Evolutionary conservation across 176 grass and related monocot species (phyloP), one percentile per base, ranked within the genome.

Genomic region (Luzula sylvatica): DNA sequence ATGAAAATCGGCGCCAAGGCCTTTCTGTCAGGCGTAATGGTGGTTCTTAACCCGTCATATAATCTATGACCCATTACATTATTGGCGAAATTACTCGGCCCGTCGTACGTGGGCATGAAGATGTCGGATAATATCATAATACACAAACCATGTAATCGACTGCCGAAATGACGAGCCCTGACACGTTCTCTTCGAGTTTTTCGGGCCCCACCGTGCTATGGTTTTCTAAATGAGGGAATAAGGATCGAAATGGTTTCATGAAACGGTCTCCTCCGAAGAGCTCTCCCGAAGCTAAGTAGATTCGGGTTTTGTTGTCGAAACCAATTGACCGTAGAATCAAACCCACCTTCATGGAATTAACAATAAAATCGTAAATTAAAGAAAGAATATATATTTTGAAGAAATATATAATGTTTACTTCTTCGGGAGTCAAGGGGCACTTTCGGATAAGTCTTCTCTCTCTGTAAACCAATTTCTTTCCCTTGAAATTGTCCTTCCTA

Each of bases 101-200:
- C 92, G 39, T 90, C 85, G 48, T 98, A 98, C n/a, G 92, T 90
- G 2, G 92, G 85, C 9, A 98, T 69, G 58, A 98, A 98, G 76
- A 98, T 90, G 64, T 98, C 85, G 1, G 92, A 98, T 15, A 90
- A 55, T n/a, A n/a, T n/a, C n/a, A n/a, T n/a, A n/a, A n/a, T 40
- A 98, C 81, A 46, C 92, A 98, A 38, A 90, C 92, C 92, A 98
- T 98, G 72, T 90, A 90, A 65, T 98, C 92, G 52, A 98, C 72
- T 43, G 92, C 92, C 1, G 85, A 86, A 27, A 84, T 81, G 0
- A 56, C 85, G 8, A 98, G 76, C 86, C 92, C 65, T 30, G 56
- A 18, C 73, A 35, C 65, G 72, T 78, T 81, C 56, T 83, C 88
- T 81, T 89, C 90, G 46, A 89, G 77, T 53, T 89, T 79, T 67